Evolutionary conservation across 768 basidiomycete genomes (phyloP).

Genomic region (Tylopilus sp.): DNA sequence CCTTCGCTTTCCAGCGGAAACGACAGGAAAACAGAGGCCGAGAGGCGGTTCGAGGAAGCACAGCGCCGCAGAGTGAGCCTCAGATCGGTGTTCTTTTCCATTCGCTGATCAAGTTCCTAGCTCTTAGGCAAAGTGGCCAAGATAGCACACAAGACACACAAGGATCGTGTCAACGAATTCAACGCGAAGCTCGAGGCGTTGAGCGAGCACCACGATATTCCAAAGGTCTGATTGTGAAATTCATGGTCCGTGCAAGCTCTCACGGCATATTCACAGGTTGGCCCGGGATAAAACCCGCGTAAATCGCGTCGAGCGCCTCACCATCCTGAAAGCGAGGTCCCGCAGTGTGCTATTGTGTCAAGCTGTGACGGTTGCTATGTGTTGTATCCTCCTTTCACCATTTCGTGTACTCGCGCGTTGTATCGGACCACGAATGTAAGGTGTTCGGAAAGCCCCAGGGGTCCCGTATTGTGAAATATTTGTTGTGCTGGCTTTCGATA

Average conservation of each 20-base stretch:
- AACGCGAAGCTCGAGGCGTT: conserved; percentile 82
- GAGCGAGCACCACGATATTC: conserved; percentile 94
- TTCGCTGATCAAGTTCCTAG: conserved; percentile 37
- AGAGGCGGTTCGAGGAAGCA: conserved; percentile 84
- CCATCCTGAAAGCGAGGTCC: conserved; percentile 2
- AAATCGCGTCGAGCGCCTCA: conserved; percentile 29
- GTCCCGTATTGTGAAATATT: conserved; percentile 35
- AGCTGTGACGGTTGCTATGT: conserved; percentile 19
- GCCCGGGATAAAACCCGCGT: conserved; percentile 67
- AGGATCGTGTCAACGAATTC: conserved; percentile 90
- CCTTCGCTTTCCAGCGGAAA: conserved; percentile 49
- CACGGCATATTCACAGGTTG: conserved; percentile 53
- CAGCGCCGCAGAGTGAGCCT: conserved; percentile 71
- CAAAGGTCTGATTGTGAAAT: conserved; percentile 56
- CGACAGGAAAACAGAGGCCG: conserved; percentile 78
- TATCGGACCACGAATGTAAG: conserved; percentile 21
- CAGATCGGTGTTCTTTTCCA: background rate
- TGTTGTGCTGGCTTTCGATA: conserved; percentile 33
- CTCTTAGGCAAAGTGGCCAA: conserved; percentile 71
- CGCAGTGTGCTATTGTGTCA: conserved; percentile 10
- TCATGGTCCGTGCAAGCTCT: conserved; percentile 30
- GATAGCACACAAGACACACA: conserved; percentile 83
- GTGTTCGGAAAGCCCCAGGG: conserved; percentile 23
- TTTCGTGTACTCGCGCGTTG: conserved; percentile 22
- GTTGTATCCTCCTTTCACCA: conserved; percentile 11